Conservation (phyloP, 208 protist genomes). For the Crithidia sp. region DNA sequence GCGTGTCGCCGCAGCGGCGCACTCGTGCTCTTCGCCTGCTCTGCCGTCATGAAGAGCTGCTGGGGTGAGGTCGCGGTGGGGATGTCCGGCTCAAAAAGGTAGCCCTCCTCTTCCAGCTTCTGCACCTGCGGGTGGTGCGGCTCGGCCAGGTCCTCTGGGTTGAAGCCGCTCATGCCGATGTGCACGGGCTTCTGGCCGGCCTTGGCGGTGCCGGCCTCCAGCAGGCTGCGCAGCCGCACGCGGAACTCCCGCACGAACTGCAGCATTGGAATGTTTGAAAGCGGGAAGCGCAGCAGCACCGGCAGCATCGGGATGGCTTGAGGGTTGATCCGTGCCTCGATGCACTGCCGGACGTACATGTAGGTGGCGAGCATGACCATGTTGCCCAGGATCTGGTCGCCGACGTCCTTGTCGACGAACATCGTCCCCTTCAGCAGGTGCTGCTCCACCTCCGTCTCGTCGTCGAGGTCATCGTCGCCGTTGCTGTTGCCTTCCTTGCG, state of each 20-base stretch:
- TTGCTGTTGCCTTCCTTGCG: conserved; percentile 49
- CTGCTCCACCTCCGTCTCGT: conserved; percentile 39
- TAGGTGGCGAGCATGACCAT: conserved; percentile 77
- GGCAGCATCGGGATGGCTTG: conserved; percentile 66
- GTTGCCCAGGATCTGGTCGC: conserved; percentile 82
- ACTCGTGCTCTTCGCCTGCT: conserved; percentile 19
- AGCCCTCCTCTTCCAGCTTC: conserved; percentile 43
- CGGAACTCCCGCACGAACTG: conserved; percentile 83
- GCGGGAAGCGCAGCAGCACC: conserved; percentile 58
- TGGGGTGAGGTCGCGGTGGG: conserved; percentile 30
- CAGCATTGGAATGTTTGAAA: conserved; percentile 82
- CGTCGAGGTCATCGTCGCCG: conserved; percentile 45
- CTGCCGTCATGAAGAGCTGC: conserved; percentile 44
- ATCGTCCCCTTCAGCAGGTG: conserved; percentile 82
- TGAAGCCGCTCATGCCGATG: conserved; percentile 47
- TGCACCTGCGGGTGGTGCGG: conserved; percentile 36
- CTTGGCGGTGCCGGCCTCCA: conserved; percentile 65
- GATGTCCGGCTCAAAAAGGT: conserved; percentile 79
- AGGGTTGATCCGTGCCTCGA: conserved; percentile 56
- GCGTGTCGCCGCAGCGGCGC: conserved; percentile 23
- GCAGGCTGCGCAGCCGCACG: conserved; percentile 60
- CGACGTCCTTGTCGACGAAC: conserved; percentile 86
- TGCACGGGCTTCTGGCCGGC: conserved; percentile 35
- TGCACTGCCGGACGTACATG: conserved; percentile 83
- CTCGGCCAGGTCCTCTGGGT: conserved; percentile 39